These are phyloP conservation scores for Blastocladiella britannica DNA, from an alignment of 192 early-diverging fungal genomes.

Conservation along the genomic window DNA sequence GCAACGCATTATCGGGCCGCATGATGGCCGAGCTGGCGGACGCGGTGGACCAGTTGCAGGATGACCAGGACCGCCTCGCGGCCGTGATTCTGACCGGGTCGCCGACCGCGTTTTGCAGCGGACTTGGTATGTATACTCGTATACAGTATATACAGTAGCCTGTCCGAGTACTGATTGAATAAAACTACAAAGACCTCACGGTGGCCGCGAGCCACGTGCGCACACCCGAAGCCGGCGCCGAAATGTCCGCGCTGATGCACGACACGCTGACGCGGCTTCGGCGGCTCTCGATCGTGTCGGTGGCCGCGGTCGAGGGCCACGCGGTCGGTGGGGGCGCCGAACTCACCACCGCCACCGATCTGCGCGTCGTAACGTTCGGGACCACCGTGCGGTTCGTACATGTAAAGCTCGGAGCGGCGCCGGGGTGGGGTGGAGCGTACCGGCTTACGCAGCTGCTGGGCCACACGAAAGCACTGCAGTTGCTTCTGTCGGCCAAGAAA, in stretches of 20 bases:
- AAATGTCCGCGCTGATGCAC: slow-evolving; percentile 38
- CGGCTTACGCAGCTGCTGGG: background rate
- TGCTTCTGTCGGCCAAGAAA: background rate
- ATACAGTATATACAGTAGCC: too few relatives aligned
- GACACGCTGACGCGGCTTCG: slow-evolving; percentile 26
- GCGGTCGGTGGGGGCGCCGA: slow-evolving; percentile 50
- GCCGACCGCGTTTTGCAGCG: slow-evolving; percentile 8
- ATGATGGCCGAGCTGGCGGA: slow-evolving; percentile 42
- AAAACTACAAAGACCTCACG: too few relatives aligned
- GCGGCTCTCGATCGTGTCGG: slow-evolving; percentile 29
- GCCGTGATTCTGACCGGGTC: slow-evolving; percentile 9
- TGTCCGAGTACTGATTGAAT: too few relatives aligned
- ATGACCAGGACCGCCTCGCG: slow-evolving; percentile 4
- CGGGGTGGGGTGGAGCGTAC: slow-evolving; percentile 11
- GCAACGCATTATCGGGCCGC: slow-evolving; percentile 33
- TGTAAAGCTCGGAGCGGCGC: slow-evolving; percentile 31
- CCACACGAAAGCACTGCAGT: background rate
- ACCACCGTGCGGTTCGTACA: slow-evolving; percentile 38
- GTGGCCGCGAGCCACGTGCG: slow-evolving; percentile 24
- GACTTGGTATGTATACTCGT: slow-evolving; percentile 12
- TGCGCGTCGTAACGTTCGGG: slow-evolving; percentile 18
- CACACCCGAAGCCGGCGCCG: slow-evolving; percentile 12
- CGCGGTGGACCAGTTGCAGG: slow-evolving; percentile 23
- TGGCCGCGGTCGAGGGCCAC: slow-evolving; percentile 35
- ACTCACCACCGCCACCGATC: slow-evolving; percentile 34